Evolutionary conservation across 2,329 filamentous ascomycete genomes (phyloP).

Genomic region (Aspergillus quadrilineatus): DNA sequence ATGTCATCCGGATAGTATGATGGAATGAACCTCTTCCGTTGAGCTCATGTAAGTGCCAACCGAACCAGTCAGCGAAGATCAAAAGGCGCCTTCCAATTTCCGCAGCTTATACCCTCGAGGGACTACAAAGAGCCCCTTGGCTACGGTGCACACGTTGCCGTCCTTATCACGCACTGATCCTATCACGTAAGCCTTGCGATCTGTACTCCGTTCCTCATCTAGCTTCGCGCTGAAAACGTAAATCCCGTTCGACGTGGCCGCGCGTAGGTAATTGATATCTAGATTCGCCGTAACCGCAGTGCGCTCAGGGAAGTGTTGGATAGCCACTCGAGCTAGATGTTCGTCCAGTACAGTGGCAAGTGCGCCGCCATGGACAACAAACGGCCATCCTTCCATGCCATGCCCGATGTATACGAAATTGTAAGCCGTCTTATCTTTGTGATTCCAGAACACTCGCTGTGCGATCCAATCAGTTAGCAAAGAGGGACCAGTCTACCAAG

Average conservation of each 20-base stretch:
- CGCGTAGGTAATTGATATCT: slow-evolving; percentile 62
- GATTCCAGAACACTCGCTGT: slow-evolving; percentile 66
- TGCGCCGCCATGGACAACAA: slow-evolving; percentile 68
- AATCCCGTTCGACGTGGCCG: slow-evolving; percentile 60
- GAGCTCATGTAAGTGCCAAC: background rate
- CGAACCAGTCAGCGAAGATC: background rate
- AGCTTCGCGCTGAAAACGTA: slow-evolving; percentile 59
- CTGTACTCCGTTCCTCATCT: slow-evolving; percentile 39
- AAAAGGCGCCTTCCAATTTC: slow-evolving; percentile 43
- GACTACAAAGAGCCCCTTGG: slow-evolving; percentile 60
- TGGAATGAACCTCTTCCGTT: background rate
- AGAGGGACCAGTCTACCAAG: background rate
- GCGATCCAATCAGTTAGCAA: slow-evolving; percentile 23
- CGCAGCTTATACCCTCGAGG: slow-evolving; percentile 50
- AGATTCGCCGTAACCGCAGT: slow-evolving; percentile 59
- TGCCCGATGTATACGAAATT: slow-evolving; percentile 68
- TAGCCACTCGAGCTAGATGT: slow-evolving; percentile 63
- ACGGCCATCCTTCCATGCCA: slow-evolving; percentile 68
- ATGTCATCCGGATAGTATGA: background rate
- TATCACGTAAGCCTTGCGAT: slow-evolving; percentile 39
- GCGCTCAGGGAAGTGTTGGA: slow-evolving; percentile 48
- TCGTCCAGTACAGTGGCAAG: slow-evolving; percentile 70
- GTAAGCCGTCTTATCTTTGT: slow-evolving; percentile 56
- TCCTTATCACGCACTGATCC: slow-evolving; percentile 39
- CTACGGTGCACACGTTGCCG: slow-evolving; percentile 60